Percentiles rank a stretch among this genome's conserved stretches.
Conservation (phyloP, 2,329 filamentous ascomycete genomes). For the Xylariales sp. region DNA sequence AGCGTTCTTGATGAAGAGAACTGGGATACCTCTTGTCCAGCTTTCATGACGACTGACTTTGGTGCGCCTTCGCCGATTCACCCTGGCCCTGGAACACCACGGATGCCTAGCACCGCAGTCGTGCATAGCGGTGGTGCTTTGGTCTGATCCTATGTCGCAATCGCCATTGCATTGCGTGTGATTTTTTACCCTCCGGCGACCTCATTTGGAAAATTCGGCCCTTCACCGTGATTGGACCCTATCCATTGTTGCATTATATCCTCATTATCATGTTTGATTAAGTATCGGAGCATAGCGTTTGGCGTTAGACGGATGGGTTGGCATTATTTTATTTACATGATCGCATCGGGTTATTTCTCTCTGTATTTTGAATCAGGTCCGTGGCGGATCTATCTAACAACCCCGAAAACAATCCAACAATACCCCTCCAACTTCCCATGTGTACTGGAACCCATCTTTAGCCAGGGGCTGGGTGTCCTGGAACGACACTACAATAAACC, state of each 20-base stretch:
- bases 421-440: constrained; percentile 7
- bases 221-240: constrained; percentile 31
- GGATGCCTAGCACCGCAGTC: constrained; percentile 57
- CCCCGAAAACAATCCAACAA: constrained; percentile 11
- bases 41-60: constrained; percentile 56
- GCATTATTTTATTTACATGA: constrained; percentile 38
- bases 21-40: constrained; percentile 62
- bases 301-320: constrained; percentile 47
- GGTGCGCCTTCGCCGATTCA: constrained; percentile 53
- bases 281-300: constrained; percentile 51
- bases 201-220: constrained; percentile 33
- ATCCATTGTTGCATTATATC: constrained; percentile 44
- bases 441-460: background rate
- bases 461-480: constrained; percentile 11
- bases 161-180: constrained; percentile 31
- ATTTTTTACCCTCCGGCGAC: constrained; percentile 24
- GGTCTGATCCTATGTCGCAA: constrained; percentile 52
- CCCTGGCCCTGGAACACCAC: constrained; percentile 52
- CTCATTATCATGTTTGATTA: constrained; percentile 41
- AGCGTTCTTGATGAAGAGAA: constrained; percentile 84
- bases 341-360: constrained; percentile 36
- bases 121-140: constrained; percentile 66
- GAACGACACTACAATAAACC: constrained; percentile 17
- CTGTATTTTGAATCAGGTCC: constrained; percentile 20
- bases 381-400: constrained; percentile 14